Conservation (phyloP, 192 early-diverging fungal species). For the Linnemannia elongata region DNA sequence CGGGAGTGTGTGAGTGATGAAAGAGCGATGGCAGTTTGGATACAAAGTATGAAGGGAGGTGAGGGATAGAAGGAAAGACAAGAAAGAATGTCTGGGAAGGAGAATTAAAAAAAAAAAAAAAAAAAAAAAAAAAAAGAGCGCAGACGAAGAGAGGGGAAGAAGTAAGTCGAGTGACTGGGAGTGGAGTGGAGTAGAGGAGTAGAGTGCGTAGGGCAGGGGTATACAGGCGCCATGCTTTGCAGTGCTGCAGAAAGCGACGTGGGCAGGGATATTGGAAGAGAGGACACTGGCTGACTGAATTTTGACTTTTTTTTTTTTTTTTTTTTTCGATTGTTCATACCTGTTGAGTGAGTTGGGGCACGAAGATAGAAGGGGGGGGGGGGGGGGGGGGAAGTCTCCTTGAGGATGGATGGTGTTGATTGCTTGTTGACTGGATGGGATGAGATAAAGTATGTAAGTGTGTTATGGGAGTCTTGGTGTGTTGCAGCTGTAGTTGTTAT, state of each 20-base stretch:
- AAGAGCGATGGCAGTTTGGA: not conserved
- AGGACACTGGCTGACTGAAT: too few relatives aligned
- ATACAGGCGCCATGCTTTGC: not conserved
- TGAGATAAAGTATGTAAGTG: too few relatives aligned
- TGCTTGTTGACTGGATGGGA: too few relatives aligned
- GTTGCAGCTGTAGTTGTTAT: too few relatives aligned
- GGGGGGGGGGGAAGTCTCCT: not conserved
- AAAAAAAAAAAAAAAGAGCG: not conserved
- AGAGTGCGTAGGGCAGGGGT: too few relatives aligned
- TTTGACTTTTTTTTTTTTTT: too few relatives aligned
- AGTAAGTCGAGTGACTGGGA: not conserved
- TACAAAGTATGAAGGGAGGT: not conserved
- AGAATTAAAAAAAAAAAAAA: not conserved
- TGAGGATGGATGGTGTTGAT: too few relatives aligned
- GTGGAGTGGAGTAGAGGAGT: not conserved
- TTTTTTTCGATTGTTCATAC: too few relatives aligned
- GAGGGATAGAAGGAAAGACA: not conserved
- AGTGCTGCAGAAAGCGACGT: not conserved
- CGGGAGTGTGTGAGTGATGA: not conserved
- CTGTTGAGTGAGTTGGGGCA: not conserved
- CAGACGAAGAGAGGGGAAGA: not conserved
- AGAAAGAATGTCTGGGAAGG: not conserved
- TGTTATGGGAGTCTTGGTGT: too few relatives aligned
- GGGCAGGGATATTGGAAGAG: not conserved
- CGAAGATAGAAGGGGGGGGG: not conserved